Evolutionary conservation across 2,329 filamentous ascomycete species (phyloP).

Genomic region (Alternaria tenuissima): DNA sequence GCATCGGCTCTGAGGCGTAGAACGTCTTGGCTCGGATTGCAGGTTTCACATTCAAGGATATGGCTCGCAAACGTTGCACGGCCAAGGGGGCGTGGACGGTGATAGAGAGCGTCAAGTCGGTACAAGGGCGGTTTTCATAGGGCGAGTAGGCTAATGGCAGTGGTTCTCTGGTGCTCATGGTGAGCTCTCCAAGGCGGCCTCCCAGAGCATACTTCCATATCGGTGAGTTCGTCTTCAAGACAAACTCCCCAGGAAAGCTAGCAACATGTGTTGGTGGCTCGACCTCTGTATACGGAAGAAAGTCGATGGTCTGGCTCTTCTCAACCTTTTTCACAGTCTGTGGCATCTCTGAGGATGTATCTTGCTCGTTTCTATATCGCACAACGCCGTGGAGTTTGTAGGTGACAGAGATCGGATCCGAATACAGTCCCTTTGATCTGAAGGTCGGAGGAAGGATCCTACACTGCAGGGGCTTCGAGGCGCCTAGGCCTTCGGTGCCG

Average conservation of each 20-base stretch:
- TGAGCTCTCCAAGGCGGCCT: constrained; percentile 11
- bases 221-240: constrained; percentile 11
- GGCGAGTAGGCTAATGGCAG: constrained; percentile 14
- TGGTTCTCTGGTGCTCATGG: constrained; percentile 13
- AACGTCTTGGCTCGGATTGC: constrained; percentile 15
- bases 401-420: constrained; percentile 9
- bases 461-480: constrained; percentile 9
- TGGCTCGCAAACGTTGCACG: constrained; percentile 11
- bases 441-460: constrained; percentile 12
- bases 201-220: constrained; percentile 17
- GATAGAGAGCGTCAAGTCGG: constrained; percentile 10
- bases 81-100: constrained; percentile 3
- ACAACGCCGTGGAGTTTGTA: constrained; percentile 10
- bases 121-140: constrained; percentile 5
- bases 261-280: constrained; percentile 12
- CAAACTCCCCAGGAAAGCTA: constrained; percentile 15
- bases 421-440: constrained; percentile 3
- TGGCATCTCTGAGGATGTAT: constrained; percentile 7
- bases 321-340: background rate
- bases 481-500: constrained; percentile 8
- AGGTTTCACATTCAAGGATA: constrained; percentile 13
- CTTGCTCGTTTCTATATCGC: constrained; percentile 11
- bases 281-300: constrained; percentile 11
- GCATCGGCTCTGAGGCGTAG: constrained; percentile 12
- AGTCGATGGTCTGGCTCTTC: constrained; percentile 5